Percentiles rank a stretch among this genome's conserved stretches.
phyloP scores from a whole-genome alignment of 306 rosid genomes.

The Vigna mungo region DNA sequence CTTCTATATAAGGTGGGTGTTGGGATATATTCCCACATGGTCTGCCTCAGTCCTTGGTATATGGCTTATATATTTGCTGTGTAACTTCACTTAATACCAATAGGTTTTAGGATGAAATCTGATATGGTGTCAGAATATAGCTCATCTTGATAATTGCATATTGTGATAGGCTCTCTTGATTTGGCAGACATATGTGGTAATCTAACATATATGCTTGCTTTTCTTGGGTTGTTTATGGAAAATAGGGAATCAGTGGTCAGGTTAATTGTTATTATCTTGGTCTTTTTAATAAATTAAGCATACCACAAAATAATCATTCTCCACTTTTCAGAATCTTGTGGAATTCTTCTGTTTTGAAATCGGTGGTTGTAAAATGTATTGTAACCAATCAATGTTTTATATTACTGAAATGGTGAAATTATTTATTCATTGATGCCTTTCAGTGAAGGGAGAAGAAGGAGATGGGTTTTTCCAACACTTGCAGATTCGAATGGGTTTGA shows the following conservation, averaged over 20 bases:
- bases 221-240: not conserved
- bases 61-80: too few relatives aligned
- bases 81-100: too few relatives aligned
- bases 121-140: too few relatives aligned
- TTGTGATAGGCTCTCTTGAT: too few relatives aligned
- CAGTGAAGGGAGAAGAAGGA: constrained; percentile 98
- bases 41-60: too few relatives aligned
- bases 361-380: constrained; percentile 31
- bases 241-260: not conserved
- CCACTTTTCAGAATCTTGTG: constrained; percentile 5
- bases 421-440: constrained; percentile 44
- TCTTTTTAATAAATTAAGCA: not conserved
- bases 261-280: not conserved
- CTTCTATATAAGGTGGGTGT: too few relatives aligned
- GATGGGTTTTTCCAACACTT: constrained; percentile 91
- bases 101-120: too few relatives aligned
- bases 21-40: too few relatives aligned
- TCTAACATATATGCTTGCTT: not conserved
- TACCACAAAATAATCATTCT: constrained; percentile 6
- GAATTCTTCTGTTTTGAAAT: constrained; percentile 22
- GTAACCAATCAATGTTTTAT: constrained; percentile 19
- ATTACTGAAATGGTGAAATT: constrained; percentile 26
- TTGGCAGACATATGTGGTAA: too few relatives aligned
- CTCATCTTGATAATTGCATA: too few relatives aligned
- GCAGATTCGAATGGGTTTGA: constrained; percentile 51